Base-by-base conservation (phyloP, 208 protist genomes). In the Crithidia expoeki region DNA sequence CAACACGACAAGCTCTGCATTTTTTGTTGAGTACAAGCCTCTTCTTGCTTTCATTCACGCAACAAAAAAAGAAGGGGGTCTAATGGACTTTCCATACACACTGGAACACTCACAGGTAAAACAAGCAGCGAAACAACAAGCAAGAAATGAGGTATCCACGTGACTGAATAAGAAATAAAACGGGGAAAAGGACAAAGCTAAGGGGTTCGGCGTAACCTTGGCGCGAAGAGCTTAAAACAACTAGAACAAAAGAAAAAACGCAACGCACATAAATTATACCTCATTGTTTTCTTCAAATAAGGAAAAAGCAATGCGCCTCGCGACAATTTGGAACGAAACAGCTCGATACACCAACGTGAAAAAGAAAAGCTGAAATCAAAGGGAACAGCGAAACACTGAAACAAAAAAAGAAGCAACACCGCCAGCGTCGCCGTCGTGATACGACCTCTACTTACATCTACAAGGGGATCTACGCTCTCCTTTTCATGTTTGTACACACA, bases 271-370 rank as follows among this genome's bases (percentile, higher is more conserved):
- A 16, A 12, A 12, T 42, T 12, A 42, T 6, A 12, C 36, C 36
- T 47, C 42, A 17, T 47, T 47, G n/a, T 47, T 58, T 58, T 40
- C n/a, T 59, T 30, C n/a, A 56, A 36, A 64, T 14, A 53, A 17
- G 57, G 36, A 50, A 56, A 56, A 40, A 72, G 28, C 51, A 47
- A 4, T 2, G 34, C 51, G 23, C 12, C 7, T 34, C 30, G 28
- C n/a, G 28, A 36, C 55, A 44, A 28, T 36, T 46, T 60, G 33
- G 57, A 14, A 9, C 42, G 28, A 52, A 52, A 34, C 14, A 59
- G 19, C 42, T 57, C 61, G 23, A 60, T 2, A 21, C 47, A 59
- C 14, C 36, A 65, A 21, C 44, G 52, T 60, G 50, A 63, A 66
- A 57, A 59, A 25, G 25, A 64, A 32, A 69, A 4, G 46, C 19